Evolutionary conservation across 257 asterid species (phyloP).

Genomic region (Solanum habrochaites): DNA sequence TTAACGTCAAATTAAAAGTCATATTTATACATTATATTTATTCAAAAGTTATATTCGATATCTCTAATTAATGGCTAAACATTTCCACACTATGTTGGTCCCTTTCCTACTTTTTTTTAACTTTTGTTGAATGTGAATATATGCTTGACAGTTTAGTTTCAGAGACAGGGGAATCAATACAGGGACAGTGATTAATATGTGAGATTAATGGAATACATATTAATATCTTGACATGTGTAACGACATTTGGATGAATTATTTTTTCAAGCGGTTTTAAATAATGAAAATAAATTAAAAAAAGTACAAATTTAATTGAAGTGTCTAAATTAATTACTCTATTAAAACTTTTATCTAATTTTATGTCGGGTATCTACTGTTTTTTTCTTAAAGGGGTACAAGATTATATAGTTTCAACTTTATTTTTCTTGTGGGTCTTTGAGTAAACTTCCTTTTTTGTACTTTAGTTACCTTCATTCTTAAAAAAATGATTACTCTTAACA

Average conservation of each 20-base stretch:
- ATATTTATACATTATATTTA: rapidly evolving
- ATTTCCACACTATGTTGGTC: neutral
- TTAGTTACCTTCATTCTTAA: neutral
- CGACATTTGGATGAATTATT: neutral
- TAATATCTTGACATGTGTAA: neutral
- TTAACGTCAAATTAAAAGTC: rapidly evolving
- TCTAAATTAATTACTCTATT: neutral
- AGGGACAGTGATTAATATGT: neutral
- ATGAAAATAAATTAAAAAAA: too few relatives aligned
- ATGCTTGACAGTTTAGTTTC: neutral
- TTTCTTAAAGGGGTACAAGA: neutral
- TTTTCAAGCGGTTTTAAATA: neutral
- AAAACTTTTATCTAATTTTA: neutral
- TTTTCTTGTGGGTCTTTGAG: neutral
- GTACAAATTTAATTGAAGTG: neutral
- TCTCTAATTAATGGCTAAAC: neutral
- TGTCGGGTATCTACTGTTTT: neutral
- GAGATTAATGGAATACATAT: neutral
- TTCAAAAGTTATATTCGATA: neutral
- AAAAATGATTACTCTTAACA: neutral
- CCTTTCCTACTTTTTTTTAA: neutral
- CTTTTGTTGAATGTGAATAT: neutral
- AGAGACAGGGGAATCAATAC: neutral
- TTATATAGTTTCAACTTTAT: neutral
- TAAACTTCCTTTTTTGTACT: neutral